Base-by-base conservation (phyloP, 192 early-diverging fungal genomes). In the Coemansia sp. region DNA sequence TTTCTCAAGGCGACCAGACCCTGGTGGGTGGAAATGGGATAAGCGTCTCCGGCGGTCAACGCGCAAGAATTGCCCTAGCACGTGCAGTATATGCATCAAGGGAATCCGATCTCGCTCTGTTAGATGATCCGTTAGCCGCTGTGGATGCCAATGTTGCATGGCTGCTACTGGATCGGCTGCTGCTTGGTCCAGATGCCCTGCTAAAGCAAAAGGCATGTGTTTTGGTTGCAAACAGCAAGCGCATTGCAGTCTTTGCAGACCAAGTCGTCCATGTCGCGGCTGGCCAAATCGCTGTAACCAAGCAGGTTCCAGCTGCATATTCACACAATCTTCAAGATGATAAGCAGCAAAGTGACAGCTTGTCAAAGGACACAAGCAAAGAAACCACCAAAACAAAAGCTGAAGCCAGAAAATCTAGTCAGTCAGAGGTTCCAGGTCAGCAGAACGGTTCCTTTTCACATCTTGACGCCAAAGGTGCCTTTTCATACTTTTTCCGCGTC, bases 91-190 rank as follows among this genome's bases (percentile, higher is more conserved):
- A 96, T 74, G 60, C 60, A 20, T 36, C 60, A 4, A 75, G 90
- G 58, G 78, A 87, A 14, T 51, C 65, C 1, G 91, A 93, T 39
- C 88, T 93, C 53, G 79, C 89, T 3, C 76, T 95, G 12, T 64
- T 95, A 8, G 94, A 95, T 70, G 94, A 96, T 66, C 91, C 92
- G 0, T 78, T 97, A 38, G 86, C 86, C 54, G 94, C 92, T 22
- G 91, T 96, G 0, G 95, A 96, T 75, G 85, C 87, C 0, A 71
- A 76, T 52, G 85, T 88, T 1, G 84, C 84, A 28, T 75, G 75
- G 5, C 79, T 88, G 58, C 77, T 93, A 15, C 91, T 95, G 35
- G 83, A 81, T 7, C n/a, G 76, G 65, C 45, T 84, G 72, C 39
- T 84, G 65, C 66, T 64, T 54, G 87, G 87, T 0, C 39, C 69